phyloP scores from a whole-genome alignment of 2,329 filamentous ascomycete genomes.

The Phaeosphaeriaceae sp. region DNA sequence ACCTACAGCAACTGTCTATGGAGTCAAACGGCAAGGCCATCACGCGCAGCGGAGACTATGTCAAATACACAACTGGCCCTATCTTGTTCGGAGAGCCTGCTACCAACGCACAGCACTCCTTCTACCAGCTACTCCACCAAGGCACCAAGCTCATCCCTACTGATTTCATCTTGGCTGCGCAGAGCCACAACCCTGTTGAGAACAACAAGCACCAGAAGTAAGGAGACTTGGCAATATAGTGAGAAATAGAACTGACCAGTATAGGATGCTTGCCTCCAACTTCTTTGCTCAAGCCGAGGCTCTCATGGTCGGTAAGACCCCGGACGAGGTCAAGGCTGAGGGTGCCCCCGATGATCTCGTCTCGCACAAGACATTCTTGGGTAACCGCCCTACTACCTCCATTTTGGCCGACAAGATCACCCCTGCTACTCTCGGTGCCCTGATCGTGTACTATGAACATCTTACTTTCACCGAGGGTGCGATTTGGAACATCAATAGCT shows the following conservation, averaged over 20 bases:
- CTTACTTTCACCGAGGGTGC: slow-evolving; percentile 97
- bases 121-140: slow-evolving; percentile 99
- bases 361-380: slow-evolving; percentile 98
- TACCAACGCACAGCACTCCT: slow-evolving; percentile 99
- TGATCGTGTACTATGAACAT: slow-evolving; percentile 99
- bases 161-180: slow-evolving; percentile 95
- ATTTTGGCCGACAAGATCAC: slow-evolving; percentile 95
- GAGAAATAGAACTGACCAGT: slow-evolving; percentile 22
- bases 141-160: slow-evolving; percentile 98
- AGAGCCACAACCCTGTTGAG: slow-evolving; percentile 95
- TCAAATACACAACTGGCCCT: slow-evolving; percentile 96
- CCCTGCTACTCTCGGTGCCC: slow-evolving; percentile 86
- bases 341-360: slow-evolving; percentile 76
- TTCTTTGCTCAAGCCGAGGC: slow-evolving; percentile 90
- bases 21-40: slow-evolving; percentile 99
- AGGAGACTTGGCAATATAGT: slow-evolving; percentile 8
- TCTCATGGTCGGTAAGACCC: slow-evolving; percentile 88
- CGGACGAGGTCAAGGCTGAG: slow-evolving; percentile 79
- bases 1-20: slow-evolving; percentile 99
- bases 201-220: slow-evolving; percentile 90
- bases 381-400: slow-evolving; percentile 94
- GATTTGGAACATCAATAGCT: slow-evolving; percentile 99
- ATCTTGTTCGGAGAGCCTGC: slow-evolving; percentile 97
- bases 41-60: slow-evolving; percentile 82
- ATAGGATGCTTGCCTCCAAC: slow-evolving; percentile 83